A percentile compares a stretch with the other conserved stretches of the same genome.
These are phyloP conservation scores for Aspergillus bertholletiae DNA, from an alignment of 495 filamentous ascomycete species.

Conservation along the genomic window DNA sequence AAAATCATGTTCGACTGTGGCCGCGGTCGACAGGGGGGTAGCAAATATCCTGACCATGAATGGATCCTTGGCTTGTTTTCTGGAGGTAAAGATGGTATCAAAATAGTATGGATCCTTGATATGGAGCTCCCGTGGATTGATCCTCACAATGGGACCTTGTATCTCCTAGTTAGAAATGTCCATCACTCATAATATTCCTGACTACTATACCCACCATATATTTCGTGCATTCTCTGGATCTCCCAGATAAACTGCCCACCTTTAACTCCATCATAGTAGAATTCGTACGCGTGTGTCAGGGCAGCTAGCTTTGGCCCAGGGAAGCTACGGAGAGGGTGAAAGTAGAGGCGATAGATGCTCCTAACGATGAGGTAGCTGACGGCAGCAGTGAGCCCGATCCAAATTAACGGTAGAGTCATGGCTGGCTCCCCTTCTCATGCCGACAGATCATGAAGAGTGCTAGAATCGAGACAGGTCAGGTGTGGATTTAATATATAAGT, in stretches of 20 bases:
- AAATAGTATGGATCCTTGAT: not conserved
- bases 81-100: not conserved
- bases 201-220: not conserved
- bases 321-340: not conserved
- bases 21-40: not conserved
- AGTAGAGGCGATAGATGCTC: not conserved
- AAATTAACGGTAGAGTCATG: no score
- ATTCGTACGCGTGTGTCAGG: not conserved
- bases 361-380: no score
- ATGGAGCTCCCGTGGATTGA: not conserved
- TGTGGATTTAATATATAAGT: no score
- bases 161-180: not conserved
- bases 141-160: not conserved
- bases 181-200: no score
- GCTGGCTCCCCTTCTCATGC: no score
- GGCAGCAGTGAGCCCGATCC: no score
- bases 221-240: not conserved
- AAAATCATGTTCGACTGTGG: not conserved
- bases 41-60: not conserved
- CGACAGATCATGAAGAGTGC: no score
- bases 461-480: no score
- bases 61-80: not conserved
- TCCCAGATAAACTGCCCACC: not conserved
- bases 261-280: not conserved
- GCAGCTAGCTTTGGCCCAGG: not conserved